Evolutionary conservation across 768 basidiomycete genomes (phyloP).

Genomic region (Chalciporus sphaerocephalus): DNA sequence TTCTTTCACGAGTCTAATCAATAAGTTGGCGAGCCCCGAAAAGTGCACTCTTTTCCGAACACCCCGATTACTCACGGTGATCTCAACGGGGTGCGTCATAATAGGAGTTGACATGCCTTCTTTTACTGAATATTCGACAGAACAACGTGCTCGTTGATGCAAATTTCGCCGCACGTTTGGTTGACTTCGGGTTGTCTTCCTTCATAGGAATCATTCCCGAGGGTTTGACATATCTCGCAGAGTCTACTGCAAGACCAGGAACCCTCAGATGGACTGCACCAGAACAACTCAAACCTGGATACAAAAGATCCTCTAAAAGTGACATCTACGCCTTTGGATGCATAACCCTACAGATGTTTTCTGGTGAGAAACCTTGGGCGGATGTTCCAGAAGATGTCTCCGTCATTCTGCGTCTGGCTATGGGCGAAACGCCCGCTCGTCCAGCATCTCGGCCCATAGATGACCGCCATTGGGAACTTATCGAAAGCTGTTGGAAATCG

Average conservation of each 20-base stretch:
- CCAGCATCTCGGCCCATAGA: neutral
- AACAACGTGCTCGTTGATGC: conserved; percentile 10
- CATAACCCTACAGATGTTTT: conserved; percentile 26
- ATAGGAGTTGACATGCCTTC: neutral
- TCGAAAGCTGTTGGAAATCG: conserved; percentile 4
- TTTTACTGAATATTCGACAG: conserved; percentile 1
- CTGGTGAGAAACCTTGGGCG: conserved; percentile 7
- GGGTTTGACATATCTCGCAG: neutral
- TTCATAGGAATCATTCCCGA: conserved; percentile 3
- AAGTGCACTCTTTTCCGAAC: conserved; percentile 9
- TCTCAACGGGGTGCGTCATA: conserved; percentile 6
- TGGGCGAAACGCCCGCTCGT: conserved; percentile 1
- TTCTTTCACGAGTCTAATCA: too few relatives aligned
- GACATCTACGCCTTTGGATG: conserved; percentile 22
- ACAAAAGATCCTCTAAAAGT: conserved; percentile 4
- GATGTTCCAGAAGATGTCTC: neutral
- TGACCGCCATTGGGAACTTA: conserved; percentile 4
- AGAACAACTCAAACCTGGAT: conserved; percentile 23
- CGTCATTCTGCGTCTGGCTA: conserved; percentile 7
- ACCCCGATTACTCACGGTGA: conserved; percentile 16
- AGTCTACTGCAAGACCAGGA: conserved; percentile 29
- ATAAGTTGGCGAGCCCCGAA: neutral
- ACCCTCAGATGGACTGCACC: conserved; percentile 45
- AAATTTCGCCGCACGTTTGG: conserved; percentile 33
- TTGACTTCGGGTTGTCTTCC: conserved; percentile 41